These are phyloP conservation scores for Graphilbum ipis-grandicollis DNA, from an alignment of 2,329 filamentous ascomycete genomes.

Conservation along the genomic window DNA sequence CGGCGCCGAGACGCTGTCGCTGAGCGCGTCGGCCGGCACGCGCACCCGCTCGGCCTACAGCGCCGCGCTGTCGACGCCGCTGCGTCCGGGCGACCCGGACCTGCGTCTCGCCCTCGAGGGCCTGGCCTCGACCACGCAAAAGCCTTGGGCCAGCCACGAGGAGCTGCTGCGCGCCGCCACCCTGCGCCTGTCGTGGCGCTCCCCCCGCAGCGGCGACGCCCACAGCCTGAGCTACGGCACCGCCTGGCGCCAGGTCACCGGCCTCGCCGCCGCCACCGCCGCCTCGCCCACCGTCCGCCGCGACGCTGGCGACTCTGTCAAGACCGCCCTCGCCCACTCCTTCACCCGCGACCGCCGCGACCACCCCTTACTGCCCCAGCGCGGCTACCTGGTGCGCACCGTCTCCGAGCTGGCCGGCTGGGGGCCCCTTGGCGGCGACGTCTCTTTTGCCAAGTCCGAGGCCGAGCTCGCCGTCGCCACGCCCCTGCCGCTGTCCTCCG, in stretches of 20 bases:
- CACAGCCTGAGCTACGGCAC: slow-evolving; percentile 70
- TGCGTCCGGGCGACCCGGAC: slow-evolving; percentile 73
- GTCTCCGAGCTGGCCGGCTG: slow-evolving; percentile 73
- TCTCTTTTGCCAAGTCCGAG: slow-evolving; percentile 89
- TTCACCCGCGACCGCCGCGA: slow-evolving; percentile 54
- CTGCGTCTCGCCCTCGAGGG: slow-evolving; percentile 63
- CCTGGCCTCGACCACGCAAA: slow-evolving; percentile 68
- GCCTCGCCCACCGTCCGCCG: slow-evolving; percentile 68
- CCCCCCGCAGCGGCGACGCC: slow-evolving; percentile 40
- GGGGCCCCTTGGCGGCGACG: slow-evolving; percentile 70
- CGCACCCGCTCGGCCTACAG: slow-evolving; percentile 85
- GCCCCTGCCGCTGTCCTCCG: slow-evolving; percentile 28
- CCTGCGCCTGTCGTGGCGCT: slow-evolving; percentile 60
- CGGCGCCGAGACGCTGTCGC: slow-evolving; percentile 73
- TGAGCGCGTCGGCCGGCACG: slow-evolving; percentile 79
- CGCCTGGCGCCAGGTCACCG: slow-evolving; percentile 78
- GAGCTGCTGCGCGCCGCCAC: slow-evolving; percentile 68
- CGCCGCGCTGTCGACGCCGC: slow-evolving; percentile 64
- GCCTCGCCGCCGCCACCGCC: slow-evolving; percentile 53
- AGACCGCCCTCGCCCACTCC: slow-evolving; percentile 21
- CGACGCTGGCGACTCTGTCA: slow-evolving; percentile 66
- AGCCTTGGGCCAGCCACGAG: slow-evolving; percentile 87
- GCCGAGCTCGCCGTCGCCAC: slow-evolving; percentile 65
- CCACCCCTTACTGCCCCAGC: slow-evolving; percentile 66
- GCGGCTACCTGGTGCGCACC: slow-evolving; percentile 65